Conservation (phyloP, 768 basidiomycete species). For the Suillus americanus region DNA sequence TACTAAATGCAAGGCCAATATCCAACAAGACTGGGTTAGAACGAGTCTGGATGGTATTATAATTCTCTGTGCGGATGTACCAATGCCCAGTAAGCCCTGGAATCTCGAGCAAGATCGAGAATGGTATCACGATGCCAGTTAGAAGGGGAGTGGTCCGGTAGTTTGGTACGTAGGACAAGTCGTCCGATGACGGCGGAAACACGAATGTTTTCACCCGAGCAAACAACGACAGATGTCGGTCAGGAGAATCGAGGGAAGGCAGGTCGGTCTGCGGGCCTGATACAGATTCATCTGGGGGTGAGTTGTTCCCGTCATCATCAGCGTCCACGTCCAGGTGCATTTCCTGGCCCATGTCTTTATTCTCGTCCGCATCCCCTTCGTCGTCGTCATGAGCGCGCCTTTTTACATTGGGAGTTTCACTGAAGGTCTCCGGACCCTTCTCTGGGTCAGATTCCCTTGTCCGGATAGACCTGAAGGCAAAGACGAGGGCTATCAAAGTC, state of each 20-base stretch:
- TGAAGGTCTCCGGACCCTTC: conserved; percentile 6
- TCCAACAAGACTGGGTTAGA: conserved; percentile 59
- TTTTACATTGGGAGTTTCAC: neutral
- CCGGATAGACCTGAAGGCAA: neutral
- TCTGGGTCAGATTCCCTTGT: conserved; percentile 1
- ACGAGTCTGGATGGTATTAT: conserved; percentile 42
- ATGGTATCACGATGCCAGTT: conserved; percentile 68
- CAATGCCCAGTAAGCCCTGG: conserved; percentile 76
- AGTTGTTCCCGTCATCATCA: neutral
- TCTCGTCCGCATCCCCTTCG: neutral
- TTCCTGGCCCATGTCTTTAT: neutral
- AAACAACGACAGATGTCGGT: neutral
- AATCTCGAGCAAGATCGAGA: conserved; percentile 80
- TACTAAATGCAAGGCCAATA: conserved; percentile 62
- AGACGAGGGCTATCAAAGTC: neutral
- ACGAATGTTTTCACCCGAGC: neutral
- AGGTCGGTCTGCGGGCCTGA: neutral
- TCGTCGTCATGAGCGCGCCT: neutral
- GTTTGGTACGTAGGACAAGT: conserved; percentile 45
- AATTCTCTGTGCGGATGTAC: conserved; percentile 57
- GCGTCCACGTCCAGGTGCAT: too few relatives aligned
- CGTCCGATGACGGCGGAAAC: conserved; percentile 23
- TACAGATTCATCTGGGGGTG: neutral
- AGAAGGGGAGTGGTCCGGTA: conserved; percentile 67
- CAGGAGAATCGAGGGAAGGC: neutral